phyloP scores from a whole-genome alignment of 129 eudicot species.

The Erigeron canadensis region DNA sequence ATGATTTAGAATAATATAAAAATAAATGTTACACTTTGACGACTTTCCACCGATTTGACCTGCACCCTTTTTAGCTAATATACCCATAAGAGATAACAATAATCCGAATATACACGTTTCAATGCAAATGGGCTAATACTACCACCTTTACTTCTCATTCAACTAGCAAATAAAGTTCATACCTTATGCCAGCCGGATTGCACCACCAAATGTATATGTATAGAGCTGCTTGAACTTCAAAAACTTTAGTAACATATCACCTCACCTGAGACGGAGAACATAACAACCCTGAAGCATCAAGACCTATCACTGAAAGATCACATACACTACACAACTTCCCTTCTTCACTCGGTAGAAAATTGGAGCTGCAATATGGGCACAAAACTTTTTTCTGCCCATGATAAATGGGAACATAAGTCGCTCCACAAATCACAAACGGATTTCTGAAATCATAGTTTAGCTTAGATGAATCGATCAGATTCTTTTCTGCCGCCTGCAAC shows the following conservation, averaged over 20 bases:
- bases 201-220: constrained; percentile 2
- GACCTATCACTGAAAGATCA: constrained; percentile 45
- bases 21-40: background rate
- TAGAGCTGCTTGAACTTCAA: constrained; percentile 2
- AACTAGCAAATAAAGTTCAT: background rate
- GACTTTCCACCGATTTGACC: background rate
- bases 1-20: background rate
- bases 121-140: background rate
- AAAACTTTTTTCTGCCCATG: constrained; percentile 41
- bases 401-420: constrained; percentile 51
- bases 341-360: constrained; percentile 42
- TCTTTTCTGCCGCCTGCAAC: constrained; percentile 48
- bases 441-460: constrained; percentile 53
- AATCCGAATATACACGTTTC: background rate
- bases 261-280: constrained; percentile 48
- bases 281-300: constrained; percentile 51
- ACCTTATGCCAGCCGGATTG: constrained; percentile 13
- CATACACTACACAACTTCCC: constrained; percentile 49
- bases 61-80: background rate
- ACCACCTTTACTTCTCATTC: background rate
- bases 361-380: constrained; percentile 46
- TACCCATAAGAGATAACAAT: background rate
- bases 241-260: constrained; percentile 22
- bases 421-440: constrained; percentile 54
- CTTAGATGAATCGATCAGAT: constrained; percentile 37